These are phyloP conservation scores for Colletotrichum costaricense DNA, from an alignment of 2,329 filamentous ascomycete species.

Conservation along the genomic window DNA sequence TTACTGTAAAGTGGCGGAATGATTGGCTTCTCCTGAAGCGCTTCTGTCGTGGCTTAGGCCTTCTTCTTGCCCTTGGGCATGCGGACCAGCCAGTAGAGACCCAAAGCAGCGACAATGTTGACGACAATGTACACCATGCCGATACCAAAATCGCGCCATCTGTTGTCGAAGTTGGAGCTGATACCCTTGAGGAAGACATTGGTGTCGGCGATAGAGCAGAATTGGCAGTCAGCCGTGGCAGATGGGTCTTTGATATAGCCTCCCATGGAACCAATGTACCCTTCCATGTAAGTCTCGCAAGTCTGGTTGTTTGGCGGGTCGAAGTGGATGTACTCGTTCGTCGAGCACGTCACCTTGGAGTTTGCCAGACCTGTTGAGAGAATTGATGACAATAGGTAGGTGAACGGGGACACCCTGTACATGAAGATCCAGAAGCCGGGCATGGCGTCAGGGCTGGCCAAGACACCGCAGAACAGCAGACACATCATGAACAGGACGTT, in stretches of 20 bases:
- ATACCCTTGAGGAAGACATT: slow-evolving; percentile 52
- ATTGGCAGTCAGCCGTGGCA: slow-evolving; percentile 57
- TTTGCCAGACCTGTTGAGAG: slow-evolving; percentile 48
- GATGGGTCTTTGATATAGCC: slow-evolving; percentile 57
- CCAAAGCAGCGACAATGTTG: slow-evolving; percentile 58
- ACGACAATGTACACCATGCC: slow-evolving; percentile 63
- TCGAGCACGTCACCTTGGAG: slow-evolving; percentile 39
- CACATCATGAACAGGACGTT: slow-evolving; percentile 66
- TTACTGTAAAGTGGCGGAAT: background rate
- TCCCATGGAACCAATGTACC: slow-evolving; percentile 56
- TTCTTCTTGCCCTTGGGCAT: slow-evolving; percentile 43
- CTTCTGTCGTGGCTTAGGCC: background rate
- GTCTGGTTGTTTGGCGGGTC: slow-evolving; percentile 54
- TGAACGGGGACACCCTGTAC: slow-evolving; percentile 76
- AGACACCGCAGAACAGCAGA: slow-evolving; percentile 70
- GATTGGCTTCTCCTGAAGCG: background rate
- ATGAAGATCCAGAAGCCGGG: slow-evolving; percentile 80
- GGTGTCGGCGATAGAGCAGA: slow-evolving; percentile 49
- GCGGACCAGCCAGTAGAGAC: slow-evolving; percentile 58
- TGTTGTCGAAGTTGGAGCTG: slow-evolving; percentile 56
- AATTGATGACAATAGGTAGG: slow-evolving; percentile 74
- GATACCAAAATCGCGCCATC: slow-evolving; percentile 68
- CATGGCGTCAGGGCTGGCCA: slow-evolving; percentile 65
- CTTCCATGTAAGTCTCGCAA: slow-evolving; percentile 61
- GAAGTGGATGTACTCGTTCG: slow-evolving; percentile 64